Evolutionary conservation across 306 rosid genomes (phyloP), one percentile per base, ranked within the genome.

Genomic region (Elaeagnus macrophylla): DNA sequence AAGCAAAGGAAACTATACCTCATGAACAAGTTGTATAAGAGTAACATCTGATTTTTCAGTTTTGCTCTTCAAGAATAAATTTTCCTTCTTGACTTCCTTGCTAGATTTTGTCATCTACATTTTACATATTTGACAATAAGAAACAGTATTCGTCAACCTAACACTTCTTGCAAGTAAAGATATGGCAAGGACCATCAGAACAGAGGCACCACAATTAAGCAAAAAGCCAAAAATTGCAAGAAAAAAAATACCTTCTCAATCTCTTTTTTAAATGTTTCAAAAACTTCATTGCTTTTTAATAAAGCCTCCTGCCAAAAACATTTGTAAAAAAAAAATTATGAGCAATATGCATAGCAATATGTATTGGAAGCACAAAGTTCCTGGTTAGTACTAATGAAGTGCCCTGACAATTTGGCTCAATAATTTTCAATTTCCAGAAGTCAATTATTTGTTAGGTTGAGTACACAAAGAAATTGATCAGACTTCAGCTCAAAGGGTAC

Each of bases 81-180:
- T 90, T 77, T 90, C 97, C 83, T 86, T 86, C 81, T 80, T 82
- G 67, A 86, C 94, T 67, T 90, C 95, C 85, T 86, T 90, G 79
- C 74, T 83, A 62, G 94, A 90, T 74, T 86, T 90, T 5, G 95
- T 73, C 97, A 80, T 90, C 97, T 90, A 73, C 38, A 48, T 69
- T 62, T 77, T 63, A 10, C 39, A 68, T 39, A 51, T 50, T 71
- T 19, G 67, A 62, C 5, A 71, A 20, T 56, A n/a, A 54, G 72
- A 61, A 61, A 62, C 56, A 18, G 12, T 9, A 15, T 42, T 11
- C 50, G 44, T 61, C 59, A 77, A 52, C 40, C 35, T 0, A 77
- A 49, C 35, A 64, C 25, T 19, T 57, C 53, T 54, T n/a, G 52
- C 51, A 16, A 64, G 14, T 45, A 7, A 18, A 42, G 35, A 12